Evolutionary conservation across 2,329 filamentous ascomycete genomes (phyloP), one percentile per base, ranked within the genome.

Genomic region (Penicillium aurantiogriseum): DNA sequence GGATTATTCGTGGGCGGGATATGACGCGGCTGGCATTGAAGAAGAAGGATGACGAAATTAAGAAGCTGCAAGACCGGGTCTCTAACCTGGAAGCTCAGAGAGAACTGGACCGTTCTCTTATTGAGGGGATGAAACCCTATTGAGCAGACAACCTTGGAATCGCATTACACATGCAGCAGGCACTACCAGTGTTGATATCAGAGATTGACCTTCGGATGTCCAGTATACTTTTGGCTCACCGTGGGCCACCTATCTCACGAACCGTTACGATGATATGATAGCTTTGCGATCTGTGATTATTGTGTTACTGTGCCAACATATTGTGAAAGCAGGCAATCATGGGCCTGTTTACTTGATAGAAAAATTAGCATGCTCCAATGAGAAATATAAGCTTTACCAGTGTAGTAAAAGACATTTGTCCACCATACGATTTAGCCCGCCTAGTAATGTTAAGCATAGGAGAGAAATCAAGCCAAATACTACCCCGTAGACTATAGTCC

Each of bases 31-130:
- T 83, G 9, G 83, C 81, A 4, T 68, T 90, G 35, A 86, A 84
- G 67, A 79, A 80, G 5, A 87, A 86, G 62, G 87, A 93, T 77
- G 74, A 84, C 69, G 76, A 86, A 76, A 78, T 88, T 71, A 74
- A 81, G 72, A 79, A 89, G 72, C 75, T 96, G 75, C 82, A 87
- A 77, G 77, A 89, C 69, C 77, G 88, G 64, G 78, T 95, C 80
- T 74, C 72, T 5, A 76, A 74, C 13, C 69, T 88, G 36, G 81
- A 86, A 67, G 79, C 79, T 15, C 82, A 86, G 68, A 71, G 77
- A 42, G 81, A 85, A 67, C 78, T 82, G 55, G 80, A 83, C 67
- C 79, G 76, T 58, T 76, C 73, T 29, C 69, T 80, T 15, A 76
- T 80, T 52, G 68, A 69, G n/a, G 42, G 35, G 17, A 42, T 53